Conservation (phyloP, 352 stramenopile genomes). For the Peronosclerospora sorghi region DNA sequence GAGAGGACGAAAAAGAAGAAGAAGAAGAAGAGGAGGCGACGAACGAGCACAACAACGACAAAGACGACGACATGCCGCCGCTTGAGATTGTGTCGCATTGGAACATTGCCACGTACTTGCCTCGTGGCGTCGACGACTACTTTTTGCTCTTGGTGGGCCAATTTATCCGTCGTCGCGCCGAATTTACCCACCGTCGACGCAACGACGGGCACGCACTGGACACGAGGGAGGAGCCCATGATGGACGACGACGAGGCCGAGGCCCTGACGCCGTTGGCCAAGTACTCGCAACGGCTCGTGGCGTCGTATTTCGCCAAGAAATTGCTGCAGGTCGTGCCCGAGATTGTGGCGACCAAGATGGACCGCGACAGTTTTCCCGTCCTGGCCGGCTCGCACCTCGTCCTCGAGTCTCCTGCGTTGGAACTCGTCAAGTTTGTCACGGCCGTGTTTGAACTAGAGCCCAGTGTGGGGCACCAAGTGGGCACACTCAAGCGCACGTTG, state of each 20-base stretch:
- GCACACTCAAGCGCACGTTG: slow-evolving; percentile 86
- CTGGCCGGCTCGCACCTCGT: slow-evolving; percentile 77
- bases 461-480: slow-evolving; percentile 83
- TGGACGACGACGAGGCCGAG: slow-evolving; percentile 43
- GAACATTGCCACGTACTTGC: slow-evolving; percentile 84
- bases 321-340: slow-evolving; percentile 66
- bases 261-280: slow-evolving; percentile 41
- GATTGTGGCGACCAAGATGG: slow-evolving; percentile 62
- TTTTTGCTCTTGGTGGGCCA: slow-evolving; percentile 85
- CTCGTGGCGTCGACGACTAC: slow-evolving; percentile 73
- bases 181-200: slow-evolving; percentile 35
- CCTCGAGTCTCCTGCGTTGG: slow-evolving; percentile 86
- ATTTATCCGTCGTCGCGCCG: slow-evolving; percentile 69
- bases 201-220: too few species aligned
- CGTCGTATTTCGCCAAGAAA: slow-evolving; percentile 70
- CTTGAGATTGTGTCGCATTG: slow-evolving; percentile 78
- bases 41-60: too few species aligned
- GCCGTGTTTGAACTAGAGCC: slow-evolving; percentile 90
- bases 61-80: slow-evolving; percentile 18
- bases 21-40: slow-evolving; percentile 16
- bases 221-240: slow-evolving; percentile 18
- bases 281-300: slow-evolving; percentile 63
- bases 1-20: slow-evolving; percentile 16
- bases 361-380: slow-evolving; percentile 60
- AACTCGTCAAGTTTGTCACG: slow-evolving; percentile 95